Conservation (phyloP, 139 green algal genomes). For the Eudorina sp. region DNA sequence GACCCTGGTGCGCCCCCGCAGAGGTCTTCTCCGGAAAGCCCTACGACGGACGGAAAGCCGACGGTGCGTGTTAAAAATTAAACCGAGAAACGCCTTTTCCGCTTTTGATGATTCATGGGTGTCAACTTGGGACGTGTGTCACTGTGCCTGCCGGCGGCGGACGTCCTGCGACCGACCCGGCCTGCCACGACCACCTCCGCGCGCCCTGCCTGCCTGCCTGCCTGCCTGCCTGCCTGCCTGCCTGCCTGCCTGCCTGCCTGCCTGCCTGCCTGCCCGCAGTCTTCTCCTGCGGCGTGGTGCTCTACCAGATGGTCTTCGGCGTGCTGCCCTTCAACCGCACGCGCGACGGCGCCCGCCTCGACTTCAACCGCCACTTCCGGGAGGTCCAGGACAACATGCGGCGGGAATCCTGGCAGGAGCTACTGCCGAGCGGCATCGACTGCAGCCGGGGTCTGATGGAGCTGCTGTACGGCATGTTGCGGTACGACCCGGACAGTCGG, state of each 20-base stretch:
- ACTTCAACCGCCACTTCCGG: background rate
- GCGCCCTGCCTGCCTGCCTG: no score
- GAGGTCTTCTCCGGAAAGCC: background rate
- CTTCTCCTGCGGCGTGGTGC: slow-evolving; percentile 38
- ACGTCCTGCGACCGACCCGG: no score
- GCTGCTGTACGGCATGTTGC: slow-evolving; percentile 64
- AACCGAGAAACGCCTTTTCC: no score
- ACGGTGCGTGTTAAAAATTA: no score
- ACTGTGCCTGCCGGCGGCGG: no score
- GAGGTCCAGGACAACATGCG: slow-evolving; percentile 23
- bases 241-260: no score
- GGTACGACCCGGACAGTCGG: slow-evolving; percentile 56
- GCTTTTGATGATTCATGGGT: no score
- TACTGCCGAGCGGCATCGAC: background rate
- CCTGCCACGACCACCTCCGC: no score
- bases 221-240: no score
- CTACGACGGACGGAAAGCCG: slow-evolving; percentile 21
- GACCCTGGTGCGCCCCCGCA: no score
- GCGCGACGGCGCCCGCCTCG: background rate
- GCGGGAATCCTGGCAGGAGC: background rate
- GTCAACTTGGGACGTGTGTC: no score
- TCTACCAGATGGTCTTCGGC: slow-evolving; percentile 41
- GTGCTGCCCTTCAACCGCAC: slow-evolving; percentile 29
- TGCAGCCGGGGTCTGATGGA: slow-evolving; percentile 52
- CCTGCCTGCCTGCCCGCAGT: no score